phyloP scores from a whole-genome alignment of 768 basidiomycete species.

The Tricholoma flavovirens region DNA sequence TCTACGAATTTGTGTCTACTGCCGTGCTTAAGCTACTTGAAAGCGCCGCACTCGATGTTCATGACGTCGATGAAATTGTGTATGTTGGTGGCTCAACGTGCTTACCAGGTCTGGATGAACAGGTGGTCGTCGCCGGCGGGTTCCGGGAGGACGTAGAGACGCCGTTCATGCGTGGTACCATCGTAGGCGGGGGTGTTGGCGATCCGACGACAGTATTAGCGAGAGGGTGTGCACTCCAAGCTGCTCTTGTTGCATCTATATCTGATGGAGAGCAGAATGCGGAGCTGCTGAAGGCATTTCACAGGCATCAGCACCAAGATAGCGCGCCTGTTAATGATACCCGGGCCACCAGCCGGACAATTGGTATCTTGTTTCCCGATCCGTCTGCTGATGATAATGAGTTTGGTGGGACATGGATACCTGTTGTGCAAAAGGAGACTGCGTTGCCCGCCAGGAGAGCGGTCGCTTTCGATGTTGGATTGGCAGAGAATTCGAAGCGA shows the following conservation, averaged over 20 bases:
- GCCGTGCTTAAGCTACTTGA: slow-evolving; percentile 50
- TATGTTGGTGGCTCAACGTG: slow-evolving; percentile 74
- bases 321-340: slow-evolving; percentile 27
- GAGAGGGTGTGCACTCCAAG: slow-evolving; percentile 73
- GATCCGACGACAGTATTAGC: slow-evolving; percentile 77
- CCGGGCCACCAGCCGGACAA: slow-evolving; percentile 53
- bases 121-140: slow-evolving; percentile 38
- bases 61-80: slow-evolving; percentile 73
- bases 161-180: slow-evolving; percentile 60
- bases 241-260: slow-evolving; percentile 50
- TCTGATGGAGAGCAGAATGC: slow-evolving; percentile 40
- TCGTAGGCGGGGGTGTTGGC: slow-evolving; percentile 66
- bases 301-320: slow-evolving; percentile 19
- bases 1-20: slow-evolving; percentile 52
- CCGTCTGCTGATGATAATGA: slow-evolving; percentile 30
- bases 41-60: slow-evolving; percentile 48
- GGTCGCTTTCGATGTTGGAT: slow-evolving; percentile 51
- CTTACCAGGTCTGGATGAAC: slow-evolving; percentile 70
- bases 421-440: slow-evolving; percentile 65
- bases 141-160: slow-evolving; percentile 60
- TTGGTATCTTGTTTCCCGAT: slow-evolving; percentile 64
- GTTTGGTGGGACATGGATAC: slow-evolving; percentile 61
- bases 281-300: slow-evolving; percentile 49
- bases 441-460: slow-evolving; percentile 62
- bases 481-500: slow-evolving; percentile 36